Evolutionary conservation across 2,329 filamentous ascomycete genomes (phyloP), one percentile per base, ranked within the genome.

Genomic region (Bisporella sp.): DNA sequence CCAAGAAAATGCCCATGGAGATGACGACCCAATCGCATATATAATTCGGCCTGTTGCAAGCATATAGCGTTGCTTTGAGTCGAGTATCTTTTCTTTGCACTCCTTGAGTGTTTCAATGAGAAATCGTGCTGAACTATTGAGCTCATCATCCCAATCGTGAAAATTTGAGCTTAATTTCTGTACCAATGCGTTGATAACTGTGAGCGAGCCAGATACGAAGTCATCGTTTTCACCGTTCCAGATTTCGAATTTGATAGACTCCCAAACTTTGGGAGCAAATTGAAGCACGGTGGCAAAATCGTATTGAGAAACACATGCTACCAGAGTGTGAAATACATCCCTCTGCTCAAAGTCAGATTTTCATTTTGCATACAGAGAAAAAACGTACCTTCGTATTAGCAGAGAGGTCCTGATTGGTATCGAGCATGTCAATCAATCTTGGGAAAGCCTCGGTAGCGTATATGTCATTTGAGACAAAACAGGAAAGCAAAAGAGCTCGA

Each of bases 21-120:
- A 58, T 3, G 50, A 46, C 13, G 54, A 54, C 12, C 55, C 55
- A 13, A 64, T 49, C 21, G 54, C 46, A 21, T 53, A 45, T 5
- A 64, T 41, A 29, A 64, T 63, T 33, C 49, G 52, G 28, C 55
- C 52, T 13, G 46, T 54, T 9, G 47, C 37, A 2, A 46, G 37
- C 9, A n/a, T 67, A 72, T 46, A 57, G 70, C 21, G 73, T 69
- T 5, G 68, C 69, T 1, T 13, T 13, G 0, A 71, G 74, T 50
- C 66, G 69, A 3, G 41, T 32, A 45, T 41, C 60, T 35, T 70
- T 69, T 3, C 53, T 71, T 48, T 29, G 48, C 8, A 59, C 49
- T 35, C 71, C 61, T 52, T 50, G 9, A 42, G 13, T 13, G 55
- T 40, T n/a, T 44, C 41, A 42, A 48, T 35, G 31, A 58, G 33